Evolutionary conservation across 1,284 basidiomycete species (phyloP).

Genomic region (Apiotrichum porosum): DNA sequence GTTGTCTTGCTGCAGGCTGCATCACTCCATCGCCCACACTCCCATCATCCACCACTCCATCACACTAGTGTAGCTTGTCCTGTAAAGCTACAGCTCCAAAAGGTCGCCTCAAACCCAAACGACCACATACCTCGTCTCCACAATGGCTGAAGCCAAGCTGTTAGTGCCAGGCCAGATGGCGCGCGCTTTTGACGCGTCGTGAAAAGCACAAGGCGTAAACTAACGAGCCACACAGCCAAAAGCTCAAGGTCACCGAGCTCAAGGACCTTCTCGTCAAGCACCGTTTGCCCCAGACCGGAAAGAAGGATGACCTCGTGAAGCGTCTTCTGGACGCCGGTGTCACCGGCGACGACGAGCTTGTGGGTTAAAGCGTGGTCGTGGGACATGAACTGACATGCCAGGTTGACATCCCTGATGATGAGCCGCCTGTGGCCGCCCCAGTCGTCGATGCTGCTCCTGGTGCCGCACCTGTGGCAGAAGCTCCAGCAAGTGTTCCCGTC

Average conservation of each 20-base stretch:
- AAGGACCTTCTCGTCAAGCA: conserved; percentile 47
- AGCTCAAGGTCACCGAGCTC: conserved; percentile 49
- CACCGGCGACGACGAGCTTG: conserved; percentile 20
- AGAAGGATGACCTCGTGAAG: conserved; percentile 49
- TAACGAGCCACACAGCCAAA: conserved; percentile 32
- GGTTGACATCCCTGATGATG: conserved; percentile 5
- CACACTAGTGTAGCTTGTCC: too few species aligned
- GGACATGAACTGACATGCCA: not conserved
- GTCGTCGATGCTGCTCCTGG: not conserved
- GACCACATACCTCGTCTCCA: too few species aligned
- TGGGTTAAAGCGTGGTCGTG: conserved; percentile 4
- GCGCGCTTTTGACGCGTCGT: too few species aligned
- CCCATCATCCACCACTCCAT: too few species aligned
- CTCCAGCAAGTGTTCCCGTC: not conserved
- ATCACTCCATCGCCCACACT: too few species aligned
- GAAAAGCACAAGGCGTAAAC: too few species aligned
- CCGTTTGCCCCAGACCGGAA: conserved; percentile 39
- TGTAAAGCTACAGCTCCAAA: too few species aligned
- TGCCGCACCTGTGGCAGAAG: not conserved
- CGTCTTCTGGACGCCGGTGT: conserved; percentile 43
- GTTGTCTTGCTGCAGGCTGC: too few species aligned
- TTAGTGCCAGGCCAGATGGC: too few species aligned
- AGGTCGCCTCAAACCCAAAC: too few species aligned
- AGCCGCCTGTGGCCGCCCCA: not conserved
- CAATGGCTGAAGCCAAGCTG: conserved; percentile 21